These are phyloP conservation scores for Batrachochytrium dendrobatidis DNA, from an alignment of 371 early-diverging fungal species.

Conservation along the genomic window DNA sequence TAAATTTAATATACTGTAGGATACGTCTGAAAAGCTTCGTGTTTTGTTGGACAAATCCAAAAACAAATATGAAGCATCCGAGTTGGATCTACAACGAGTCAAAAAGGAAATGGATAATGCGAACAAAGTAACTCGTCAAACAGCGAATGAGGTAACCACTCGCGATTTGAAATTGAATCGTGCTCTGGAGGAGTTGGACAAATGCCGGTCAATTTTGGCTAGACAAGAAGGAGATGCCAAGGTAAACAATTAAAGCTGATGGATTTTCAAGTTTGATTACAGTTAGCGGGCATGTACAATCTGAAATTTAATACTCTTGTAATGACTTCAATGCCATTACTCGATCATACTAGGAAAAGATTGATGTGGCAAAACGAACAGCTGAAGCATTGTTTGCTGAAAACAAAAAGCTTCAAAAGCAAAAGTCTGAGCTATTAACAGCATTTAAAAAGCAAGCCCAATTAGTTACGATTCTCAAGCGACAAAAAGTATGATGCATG, in stretches of 20 bases:
- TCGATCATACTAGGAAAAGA: constrained; percentile 36
- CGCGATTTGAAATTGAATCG: constrained; percentile 34
- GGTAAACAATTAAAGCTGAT: constrained; percentile 10
- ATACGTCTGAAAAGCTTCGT: too few relatives aligned
- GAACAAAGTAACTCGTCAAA: constrained; percentile 11
- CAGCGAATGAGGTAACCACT: constrained; percentile 19
- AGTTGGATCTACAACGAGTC: constrained; percentile 22
- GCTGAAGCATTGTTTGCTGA: constrained; percentile 32
- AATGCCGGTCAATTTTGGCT: constrained; percentile 14
- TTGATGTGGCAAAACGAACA: constrained; percentile 24
- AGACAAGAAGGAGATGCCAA: constrained; percentile 21
- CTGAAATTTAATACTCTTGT: neutral
- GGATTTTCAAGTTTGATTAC: neutral
- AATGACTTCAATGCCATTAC: neutral
- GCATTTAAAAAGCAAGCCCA: constrained; percentile 43
- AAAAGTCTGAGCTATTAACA: constrained; percentile 35
- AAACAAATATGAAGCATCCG: too few relatives aligned
- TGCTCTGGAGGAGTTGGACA: constrained; percentile 36
- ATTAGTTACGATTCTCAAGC: constrained; percentile 38
- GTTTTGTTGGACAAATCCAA: too few relatives aligned
- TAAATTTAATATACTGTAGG: too few relatives aligned
- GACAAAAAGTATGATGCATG: constrained; percentile 33
- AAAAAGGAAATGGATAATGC: constrained; percentile 32
- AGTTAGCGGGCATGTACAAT: constrained; percentile 1
- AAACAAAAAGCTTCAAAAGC: constrained; percentile 32